Base-by-base conservation (phyloP, 2,329 filamentous ascomycete genomes). In the Ascochyta viciae-villosae region DNA sequence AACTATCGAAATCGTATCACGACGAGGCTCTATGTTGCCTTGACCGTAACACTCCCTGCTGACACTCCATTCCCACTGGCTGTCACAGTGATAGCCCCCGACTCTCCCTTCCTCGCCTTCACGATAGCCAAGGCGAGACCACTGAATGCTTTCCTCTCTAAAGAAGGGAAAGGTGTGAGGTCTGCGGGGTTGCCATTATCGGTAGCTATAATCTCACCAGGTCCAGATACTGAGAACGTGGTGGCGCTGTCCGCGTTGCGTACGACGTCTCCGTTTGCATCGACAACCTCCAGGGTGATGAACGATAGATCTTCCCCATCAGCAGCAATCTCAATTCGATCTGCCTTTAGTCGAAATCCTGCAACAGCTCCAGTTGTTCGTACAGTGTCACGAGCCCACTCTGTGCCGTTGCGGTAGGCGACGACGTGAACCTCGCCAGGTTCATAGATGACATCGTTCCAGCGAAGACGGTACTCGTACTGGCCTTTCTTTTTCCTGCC, bases 381-480 rank as follows among this genome's bases (percentile, higher is more conserved):
- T 39, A 76, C 73, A 0, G 72, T 76, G 12, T 76, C 77, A 1
- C 66, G 71, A 1, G 80, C 81, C 83, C 83, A 85, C 42, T 72
- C 60, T 22, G 67, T 62, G 2, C 81, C 82, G 33, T 77, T 69
- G 67, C 81, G 83, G 66, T 80, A 84, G 0, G 80, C 72, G 1
- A 80, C 76, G 1, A 84, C 82, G 19, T 62, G 66, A 22, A 85
- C 55, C 40, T 82, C 75, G 8, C 83, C 83, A 0, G 82, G 72
- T 31, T 76, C 57, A 61, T 85, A 85, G 1, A 69, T 66, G 1
- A 84, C 77, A 2, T 80, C 68, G 60, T 85, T 81, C 82, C 82
- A 85, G 3, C 83, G 78, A 62, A 85, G 80, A 16, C 82, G 78
- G 61, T 83, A 84, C n/a, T 73, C 64, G 13, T 63, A 72, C 31